A percentile compares a stretch with the other conserved stretches of the same genome.
Conservation (phyloP, 192 early-diverging fungal genomes). For the Coemansia sp. region DNA sequence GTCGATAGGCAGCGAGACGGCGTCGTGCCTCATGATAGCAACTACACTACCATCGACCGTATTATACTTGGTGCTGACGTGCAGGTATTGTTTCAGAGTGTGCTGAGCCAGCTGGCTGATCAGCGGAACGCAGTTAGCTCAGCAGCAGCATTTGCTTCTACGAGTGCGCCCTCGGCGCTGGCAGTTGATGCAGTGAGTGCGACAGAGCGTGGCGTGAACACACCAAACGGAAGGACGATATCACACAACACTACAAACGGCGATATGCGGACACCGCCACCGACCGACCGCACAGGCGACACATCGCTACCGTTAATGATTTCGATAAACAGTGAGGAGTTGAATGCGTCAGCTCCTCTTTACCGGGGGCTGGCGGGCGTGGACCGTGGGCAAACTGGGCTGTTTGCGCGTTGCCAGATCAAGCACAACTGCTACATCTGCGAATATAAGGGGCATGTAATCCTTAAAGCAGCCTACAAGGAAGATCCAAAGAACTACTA, state of each 20-base stretch:
- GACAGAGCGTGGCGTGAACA: neutral
- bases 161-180: neutral
- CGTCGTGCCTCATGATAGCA: constrained; percentile 11
- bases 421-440: constrained; percentile 58
- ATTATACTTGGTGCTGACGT: constrained; percentile 47
- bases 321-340: constrained; percentile 9
- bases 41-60: constrained; percentile 38
- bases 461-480: constrained; percentile 66
- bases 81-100: constrained; percentile 51
- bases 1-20: constrained; percentile 25
- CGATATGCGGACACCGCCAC: neutral
- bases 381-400: constrained; percentile 29
- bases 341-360: constrained; percentile 5
- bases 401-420: constrained; percentile 36
- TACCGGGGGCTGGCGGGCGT: constrained; percentile 25
- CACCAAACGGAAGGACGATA: constrained; percentile 1
- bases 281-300: neutral
- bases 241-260: neutral
- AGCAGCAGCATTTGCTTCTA: constrained; percentile 7
- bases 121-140: constrained; percentile 31
- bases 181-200: neutral
- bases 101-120: constrained; percentile 49
- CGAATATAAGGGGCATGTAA: constrained; percentile 76
- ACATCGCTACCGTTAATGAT: constrained; percentile 18
- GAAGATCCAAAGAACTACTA: constrained; percentile 67